Evolutionary conservation across 23 red algal species (phyloP), one percentile per base, ranked within the genome.

Genomic region (Gracilariopsis chorda): DNA sequence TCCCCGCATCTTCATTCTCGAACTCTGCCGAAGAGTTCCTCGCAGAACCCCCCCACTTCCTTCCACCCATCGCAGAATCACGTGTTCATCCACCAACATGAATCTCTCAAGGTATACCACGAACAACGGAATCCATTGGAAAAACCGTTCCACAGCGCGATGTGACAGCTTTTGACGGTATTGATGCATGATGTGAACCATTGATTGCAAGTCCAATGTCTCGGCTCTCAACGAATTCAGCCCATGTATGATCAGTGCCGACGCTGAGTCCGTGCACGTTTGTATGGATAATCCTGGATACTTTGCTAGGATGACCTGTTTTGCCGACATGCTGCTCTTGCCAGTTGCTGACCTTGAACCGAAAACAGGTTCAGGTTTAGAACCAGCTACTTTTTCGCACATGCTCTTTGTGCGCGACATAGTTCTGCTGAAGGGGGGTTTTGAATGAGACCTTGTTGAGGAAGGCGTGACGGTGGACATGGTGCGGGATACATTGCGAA

Each of bases 111-210:
- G 32, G 61, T 88, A 94, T 45, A 75, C 17, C 4, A 65, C 51
- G 61, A 86, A 94, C 34, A 89, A 35, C 40, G 82, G 83, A 41
- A 87, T 74, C 92, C 92, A 94, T 34, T 88, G 71, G 28, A 94
- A 94, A 73, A 94, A 94, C 1, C 83, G 73, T 32, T 94, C 83
- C 25, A 94, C 84, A 6, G 70, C 81, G 8, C 46, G 53, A 53
- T 94, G 92, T 4, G 92, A 83, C 47, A 94, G 53, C 61, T 64
- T 79, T 34, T 51, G 51, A 30, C 74, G 59, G 76, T 89, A 79
- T 30, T 87, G 59, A n/a, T 81, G 64, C 70, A 86, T 87, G 13
- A 83, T 47, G 16, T 64, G 36, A 48, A 88, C 70, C 81, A 94
- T 94, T 7, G 64, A 48, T 34, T 88, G 37, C 57, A 94, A 74